Percentiles rank a stretch among this genome's conserved stretches.
These are phyloP conservation scores for Candida albicans DNA, from an alignment of 1,139 yeast genomes.

Conservation along the genomic window DNA sequence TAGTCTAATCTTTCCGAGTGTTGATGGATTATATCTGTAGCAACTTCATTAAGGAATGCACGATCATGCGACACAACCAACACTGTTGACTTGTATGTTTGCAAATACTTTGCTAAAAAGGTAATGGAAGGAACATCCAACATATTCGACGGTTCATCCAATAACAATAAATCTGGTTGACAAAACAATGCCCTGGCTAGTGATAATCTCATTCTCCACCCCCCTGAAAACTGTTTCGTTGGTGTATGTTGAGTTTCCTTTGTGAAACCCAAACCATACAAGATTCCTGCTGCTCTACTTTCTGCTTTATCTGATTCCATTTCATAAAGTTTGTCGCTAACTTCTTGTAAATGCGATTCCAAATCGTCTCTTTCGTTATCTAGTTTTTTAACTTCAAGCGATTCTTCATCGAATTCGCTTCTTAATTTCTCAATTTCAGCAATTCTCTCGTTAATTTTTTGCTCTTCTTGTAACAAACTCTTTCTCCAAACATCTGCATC, in stretches of 20 bases:
- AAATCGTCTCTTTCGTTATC: slow-evolving; percentile 90
- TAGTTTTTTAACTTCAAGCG: slow-evolving; percentile 72
- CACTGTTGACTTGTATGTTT: slow-evolving; percentile 87
- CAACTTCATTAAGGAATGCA: slow-evolving; percentile 94
- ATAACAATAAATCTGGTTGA: slow-evolving; percentile 86
- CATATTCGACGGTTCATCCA: slow-evolving; percentile 99
- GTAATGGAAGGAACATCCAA: slow-evolving; percentile 99
- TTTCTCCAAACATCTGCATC: slow-evolving; percentile 99
- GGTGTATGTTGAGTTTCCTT: slow-evolving; percentile 79
- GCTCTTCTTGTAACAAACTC: slow-evolving; percentile 75
- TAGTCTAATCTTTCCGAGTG: slow-evolving; percentile 96
- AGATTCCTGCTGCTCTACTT: slow-evolving; percentile 93
- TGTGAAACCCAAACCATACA: slow-evolving; percentile 91
- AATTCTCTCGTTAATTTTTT: slow-evolving; percentile 69
- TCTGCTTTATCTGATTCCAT: slow-evolving; percentile 98
- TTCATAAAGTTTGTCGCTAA: slow-evolving; percentile 78
- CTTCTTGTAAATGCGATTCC: slow-evolving; percentile 72
- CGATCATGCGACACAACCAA: slow-evolving; percentile 97
- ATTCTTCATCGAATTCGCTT: slow-evolving; percentile 76
- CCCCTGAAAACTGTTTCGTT: slow-evolving; percentile 94
- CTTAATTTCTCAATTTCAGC: slow-evolving; percentile 70
- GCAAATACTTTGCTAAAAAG: slow-evolving; percentile 83
- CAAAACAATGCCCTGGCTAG: slow-evolving; percentile 96
- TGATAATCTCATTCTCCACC: slow-evolving; percentile 99
- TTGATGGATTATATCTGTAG: slow-evolving; percentile 96